These are phyloP conservation scores for Strobilomyces echinocephalus DNA, from an alignment of 768 basidiomycete species.

Conservation along the genomic window DNA sequence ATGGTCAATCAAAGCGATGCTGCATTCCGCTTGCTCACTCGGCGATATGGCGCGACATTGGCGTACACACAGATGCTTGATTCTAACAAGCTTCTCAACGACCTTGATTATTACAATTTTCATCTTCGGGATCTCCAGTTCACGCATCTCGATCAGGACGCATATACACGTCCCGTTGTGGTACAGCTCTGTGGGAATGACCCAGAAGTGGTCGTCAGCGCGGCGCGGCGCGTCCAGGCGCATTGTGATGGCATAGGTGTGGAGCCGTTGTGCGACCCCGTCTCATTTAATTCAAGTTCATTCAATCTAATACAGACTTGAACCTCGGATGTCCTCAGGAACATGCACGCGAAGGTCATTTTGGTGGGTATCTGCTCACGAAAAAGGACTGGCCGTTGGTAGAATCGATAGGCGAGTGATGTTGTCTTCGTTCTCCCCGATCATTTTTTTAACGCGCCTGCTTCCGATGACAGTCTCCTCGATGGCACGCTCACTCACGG, in stretches of 20 bases:
- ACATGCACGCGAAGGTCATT: slow-evolving; percentile 59
- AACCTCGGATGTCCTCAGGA: slow-evolving; percentile 82
- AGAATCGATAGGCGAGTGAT: slow-evolving; percentile 51
- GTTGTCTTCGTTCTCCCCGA: not conserved
- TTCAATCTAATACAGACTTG: slow-evolving; percentile 46
- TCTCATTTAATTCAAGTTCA: not conserved
- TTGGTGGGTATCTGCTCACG: slow-evolving; percentile 70
- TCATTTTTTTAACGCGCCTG: not conserved
- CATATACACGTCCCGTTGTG: slow-evolving; percentile 46
- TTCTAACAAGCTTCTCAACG: slow-evolving; percentile 56
- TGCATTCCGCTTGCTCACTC: slow-evolving; percentile 62
- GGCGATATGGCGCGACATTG: slow-evolving; percentile 59
- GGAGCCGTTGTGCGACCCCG: not conserved
- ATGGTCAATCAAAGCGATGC: slow-evolving; percentile 81
- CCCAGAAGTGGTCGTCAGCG: slow-evolving; percentile 53
- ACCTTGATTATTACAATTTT: slow-evolving; percentile 60
- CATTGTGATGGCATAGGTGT: slow-evolving; percentile 70
- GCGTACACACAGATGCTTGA: slow-evolving; percentile 77
- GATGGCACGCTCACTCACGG: slow-evolving; percentile 56
- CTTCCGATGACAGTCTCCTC: slow-evolving; percentile 45
- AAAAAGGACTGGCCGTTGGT: slow-evolving; percentile 71
- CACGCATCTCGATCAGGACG: slow-evolving; percentile 10
- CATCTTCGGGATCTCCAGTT: slow-evolving; percentile 53
- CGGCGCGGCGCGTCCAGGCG: slow-evolving; percentile 53
- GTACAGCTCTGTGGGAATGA: slow-evolving; percentile 75